Conservation (phyloP, 2,329 filamentous ascomycete genomes). For the Leptographium flavum region DNA sequence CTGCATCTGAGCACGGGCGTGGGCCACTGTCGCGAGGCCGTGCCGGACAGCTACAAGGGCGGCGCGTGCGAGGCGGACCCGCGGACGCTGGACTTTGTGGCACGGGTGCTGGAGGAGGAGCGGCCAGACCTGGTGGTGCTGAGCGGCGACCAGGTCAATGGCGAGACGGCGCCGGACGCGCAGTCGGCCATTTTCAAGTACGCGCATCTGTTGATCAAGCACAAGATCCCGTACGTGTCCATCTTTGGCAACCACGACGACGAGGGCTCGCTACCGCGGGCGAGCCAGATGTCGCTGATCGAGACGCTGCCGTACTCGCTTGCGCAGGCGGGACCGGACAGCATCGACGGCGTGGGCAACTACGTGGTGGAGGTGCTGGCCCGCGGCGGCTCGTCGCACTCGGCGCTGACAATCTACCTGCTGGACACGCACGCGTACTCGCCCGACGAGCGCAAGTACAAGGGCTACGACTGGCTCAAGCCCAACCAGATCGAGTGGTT, state of each 20-base stretch:
- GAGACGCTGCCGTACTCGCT: conserved; percentile 81
- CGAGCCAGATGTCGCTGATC: conserved; percentile 71
- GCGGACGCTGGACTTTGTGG: conserved; percentile 79
- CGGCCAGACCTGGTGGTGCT: conserved; percentile 85
- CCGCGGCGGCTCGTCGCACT: conserved; percentile 65
- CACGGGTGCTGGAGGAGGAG: conserved; percentile 74
- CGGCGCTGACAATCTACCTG: conserved; percentile 85
- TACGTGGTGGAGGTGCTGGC: conserved; percentile 86
- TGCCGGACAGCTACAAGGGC: conserved; percentile 57
- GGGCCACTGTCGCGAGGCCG: conserved; percentile 72
- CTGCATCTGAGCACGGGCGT: conserved; percentile 84
- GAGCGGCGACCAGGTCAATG: conserved; percentile 90
- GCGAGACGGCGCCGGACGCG: conserved; percentile 79
- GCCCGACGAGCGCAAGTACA: conserved; percentile 72
- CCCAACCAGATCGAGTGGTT: conserved; percentile 93
- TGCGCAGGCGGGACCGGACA: conserved; percentile 66
- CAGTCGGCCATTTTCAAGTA: conserved; percentile 93
- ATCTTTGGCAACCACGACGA: conserved; percentile 99
- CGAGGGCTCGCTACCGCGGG: conserved; percentile 65
- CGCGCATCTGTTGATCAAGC: conserved; percentile 67
- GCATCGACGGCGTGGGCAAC: conserved; percentile 84
- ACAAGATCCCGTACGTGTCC: conserved; percentile 76
- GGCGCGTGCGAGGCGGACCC: conserved; percentile 83
- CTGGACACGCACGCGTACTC: conserved; percentile 88
- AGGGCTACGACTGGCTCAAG: conserved; percentile 98